Conservation (phyloP, 1,139 yeast species). For the Insectozyma bohioensis region DNA sequence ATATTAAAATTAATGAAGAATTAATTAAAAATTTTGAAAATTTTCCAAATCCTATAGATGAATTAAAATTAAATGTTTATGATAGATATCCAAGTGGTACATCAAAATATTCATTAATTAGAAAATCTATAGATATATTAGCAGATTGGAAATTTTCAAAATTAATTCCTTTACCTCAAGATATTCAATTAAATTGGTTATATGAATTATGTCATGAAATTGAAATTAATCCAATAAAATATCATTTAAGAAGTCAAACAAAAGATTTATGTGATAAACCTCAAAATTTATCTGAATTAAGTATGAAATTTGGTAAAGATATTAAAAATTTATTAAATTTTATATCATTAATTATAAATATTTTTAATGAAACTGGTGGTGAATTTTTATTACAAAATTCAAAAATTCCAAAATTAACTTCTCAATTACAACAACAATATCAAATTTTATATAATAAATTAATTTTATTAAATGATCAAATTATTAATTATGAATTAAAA, state of each 20-base stretch:
- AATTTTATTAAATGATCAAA: conserved; percentile 22
- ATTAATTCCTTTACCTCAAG: conserved; percentile 25
- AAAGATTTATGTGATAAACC: conserved; percentile 37
- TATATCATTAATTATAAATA: conserved; percentile 30
- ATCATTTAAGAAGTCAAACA: conserved; percentile 46
- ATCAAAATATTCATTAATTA: conserved; percentile 46
- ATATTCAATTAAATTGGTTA: conserved; percentile 32
- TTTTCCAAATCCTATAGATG: conserved; percentile 46
- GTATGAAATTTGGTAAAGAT: conserved; percentile 21
- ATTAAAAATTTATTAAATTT: conserved; percentile 29
- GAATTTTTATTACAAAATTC: conserved; percentile 42
- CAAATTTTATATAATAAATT: conserved; percentile 23
- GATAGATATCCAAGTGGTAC: conserved; percentile 57
- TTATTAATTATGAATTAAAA: conserved; percentile 34
- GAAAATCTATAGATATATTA: conserved; percentile 38
- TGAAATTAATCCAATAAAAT: conserved; percentile 47
- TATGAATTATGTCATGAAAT: conserved; percentile 46
- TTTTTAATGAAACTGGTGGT: conserved; percentile 35
- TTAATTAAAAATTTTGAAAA: conserved; percentile 29
- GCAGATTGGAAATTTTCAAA: conserved; percentile 24
- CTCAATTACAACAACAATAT: conserved; percentile 24
- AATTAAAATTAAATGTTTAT: conserved; percentile 40
- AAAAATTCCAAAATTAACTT: conserved; percentile 41
- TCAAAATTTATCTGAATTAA: conserved; percentile 37
- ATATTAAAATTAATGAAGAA: conserved; percentile 32